These are phyloP conservation scores for Phyllosticta citribraziliensis DNA, from an alignment of 2,329 filamentous ascomycete genomes.

Conservation along the genomic window DNA sequence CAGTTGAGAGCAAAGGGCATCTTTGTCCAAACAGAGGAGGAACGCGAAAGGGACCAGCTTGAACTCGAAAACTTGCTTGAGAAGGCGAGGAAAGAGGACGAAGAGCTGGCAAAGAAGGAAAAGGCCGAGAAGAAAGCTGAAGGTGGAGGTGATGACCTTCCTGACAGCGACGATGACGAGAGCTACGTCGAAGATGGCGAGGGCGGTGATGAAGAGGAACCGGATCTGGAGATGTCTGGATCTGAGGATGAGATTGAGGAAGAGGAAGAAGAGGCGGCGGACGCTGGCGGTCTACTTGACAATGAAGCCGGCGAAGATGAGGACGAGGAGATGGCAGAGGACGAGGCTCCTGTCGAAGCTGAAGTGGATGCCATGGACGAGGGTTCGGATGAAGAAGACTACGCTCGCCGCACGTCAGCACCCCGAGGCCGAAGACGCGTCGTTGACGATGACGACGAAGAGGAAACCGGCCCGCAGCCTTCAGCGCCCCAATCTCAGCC, in stretches of 20 bases:
- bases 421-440: constrained; percentile 1
- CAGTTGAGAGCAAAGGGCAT: constrained; percentile 71
- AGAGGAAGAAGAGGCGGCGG: constrained; percentile 18
- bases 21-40: constrained; percentile 72
- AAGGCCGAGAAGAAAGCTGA: constrained; percentile 56
- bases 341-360: constrained; percentile 24
- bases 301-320: constrained; percentile 32
- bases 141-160: constrained; percentile 35
- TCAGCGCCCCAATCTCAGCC: constrained; percentile 9
- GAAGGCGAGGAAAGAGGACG: constrained; percentile 70
- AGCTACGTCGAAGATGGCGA: constrained; percentile 36
- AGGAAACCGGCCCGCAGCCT: constrained; percentile 10
- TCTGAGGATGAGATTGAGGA: constrained; percentile 30
- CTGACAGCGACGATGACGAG: constrained; percentile 46
- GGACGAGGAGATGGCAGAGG: constrained; percentile 16
- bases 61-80: constrained; percentile 83
- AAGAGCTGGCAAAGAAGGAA: constrained; percentile 69
- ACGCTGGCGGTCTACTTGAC: constrained; percentile 27
- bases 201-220: constrained; percentile 21
- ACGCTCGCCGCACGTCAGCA: background rate
- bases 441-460: constrained; percentile 22
- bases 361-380: background rate
- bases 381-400: background rate
- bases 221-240: constrained; percentile 34
- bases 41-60: constrained; percentile 70